Evolutionary conservation across 805 yeast genomes (phyloP).

Genomic region (Candida berthetii): DNA sequence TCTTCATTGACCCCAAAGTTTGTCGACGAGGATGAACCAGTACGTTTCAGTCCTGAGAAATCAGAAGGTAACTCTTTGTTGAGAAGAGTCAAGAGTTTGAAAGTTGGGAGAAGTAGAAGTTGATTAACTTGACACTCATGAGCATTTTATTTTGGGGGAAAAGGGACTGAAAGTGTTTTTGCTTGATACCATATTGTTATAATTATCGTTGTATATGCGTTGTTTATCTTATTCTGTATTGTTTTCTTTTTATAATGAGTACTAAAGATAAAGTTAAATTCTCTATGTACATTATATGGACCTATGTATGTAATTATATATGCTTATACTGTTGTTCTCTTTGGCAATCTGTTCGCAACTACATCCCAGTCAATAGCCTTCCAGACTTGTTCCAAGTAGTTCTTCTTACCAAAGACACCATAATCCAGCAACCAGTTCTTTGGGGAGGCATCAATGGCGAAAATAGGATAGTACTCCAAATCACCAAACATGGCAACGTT

Average conservation of each 20-base stretch:
- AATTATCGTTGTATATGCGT: too few species aligned
- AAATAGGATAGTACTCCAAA: conserved; percentile 43
- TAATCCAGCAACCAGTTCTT: conserved; percentile 66
- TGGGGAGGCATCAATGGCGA: conserved; percentile 70
- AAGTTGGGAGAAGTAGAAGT: conserved; percentile 47
- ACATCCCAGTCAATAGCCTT: conserved; percentile 68
- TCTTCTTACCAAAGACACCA: conserved; percentile 68
- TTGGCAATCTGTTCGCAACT: conserved; percentile 41
- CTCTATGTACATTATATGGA: too few species aligned
- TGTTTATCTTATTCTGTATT: too few species aligned
- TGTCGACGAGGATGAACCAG: conserved; percentile 24
- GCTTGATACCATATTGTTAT: too few species aligned
- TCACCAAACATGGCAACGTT: conserved; percentile 19
- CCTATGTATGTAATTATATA: too few species aligned
- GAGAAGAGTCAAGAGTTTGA: conserved; percentile 84
- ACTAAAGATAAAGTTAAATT: too few species aligned
- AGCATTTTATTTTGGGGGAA: too few species aligned
- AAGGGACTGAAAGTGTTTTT: too few species aligned
- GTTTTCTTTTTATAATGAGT: too few species aligned
- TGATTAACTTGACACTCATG: not conserved
- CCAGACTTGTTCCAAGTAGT: conserved; percentile 62
- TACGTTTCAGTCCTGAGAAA: conserved; percentile 22
- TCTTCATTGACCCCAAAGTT: not conserved
- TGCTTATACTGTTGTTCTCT: too few species aligned
- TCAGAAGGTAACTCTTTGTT: conserved; percentile 48